Conservation (phyloP, 2,329 filamentous ascomycete species). For the Paracamarosporium sp. region DNA sequence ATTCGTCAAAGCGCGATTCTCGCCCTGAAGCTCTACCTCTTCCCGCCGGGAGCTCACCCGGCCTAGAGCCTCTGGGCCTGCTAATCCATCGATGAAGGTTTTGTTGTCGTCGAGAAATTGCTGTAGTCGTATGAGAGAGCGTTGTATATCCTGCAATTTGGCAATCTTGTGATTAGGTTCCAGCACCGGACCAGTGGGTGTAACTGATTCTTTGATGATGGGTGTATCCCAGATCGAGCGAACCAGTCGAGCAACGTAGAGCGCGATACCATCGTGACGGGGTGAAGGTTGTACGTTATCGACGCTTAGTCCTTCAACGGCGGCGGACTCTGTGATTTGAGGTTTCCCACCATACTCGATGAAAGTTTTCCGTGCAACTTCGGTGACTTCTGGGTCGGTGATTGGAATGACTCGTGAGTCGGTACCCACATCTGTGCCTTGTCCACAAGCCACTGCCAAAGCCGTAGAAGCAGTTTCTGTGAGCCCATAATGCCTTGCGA, state of each 20-base stretch:
- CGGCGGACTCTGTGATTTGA: slow-evolving; percentile 78
- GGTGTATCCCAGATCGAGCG: slow-evolving; percentile 85
- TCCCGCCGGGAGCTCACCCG: slow-evolving; percentile 83
- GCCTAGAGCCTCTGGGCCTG: slow-evolving; percentile 86
- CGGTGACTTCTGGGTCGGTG: slow-evolving; percentile 84
- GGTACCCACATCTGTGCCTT: slow-evolving; percentile 79
- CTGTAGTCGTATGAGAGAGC: slow-evolving; percentile 77
- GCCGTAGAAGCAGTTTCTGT: slow-evolving; percentile 90
- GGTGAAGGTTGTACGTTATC: slow-evolving; percentile 89
- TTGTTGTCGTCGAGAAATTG: slow-evolving; percentile 88
- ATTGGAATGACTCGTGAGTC: slow-evolving; percentile 74
- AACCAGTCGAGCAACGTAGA: slow-evolving; percentile 88
- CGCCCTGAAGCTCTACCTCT: slow-evolving; percentile 88
- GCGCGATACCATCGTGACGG: slow-evolving; percentile 82
- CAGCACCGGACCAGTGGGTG: slow-evolving; percentile 68
- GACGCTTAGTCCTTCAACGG: slow-evolving; percentile 67
- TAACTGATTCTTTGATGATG: slow-evolving; percentile 67
- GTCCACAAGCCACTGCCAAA: slow-evolving; percentile 91
- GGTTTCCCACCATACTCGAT: slow-evolving; percentile 92
- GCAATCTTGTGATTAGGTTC: slow-evolving; percentile 68
- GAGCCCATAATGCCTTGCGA: slow-evolving; percentile 85
- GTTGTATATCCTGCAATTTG: slow-evolving; percentile 80
- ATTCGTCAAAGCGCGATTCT: slow-evolving; percentile 90
- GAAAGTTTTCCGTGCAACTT: slow-evolving; percentile 84
- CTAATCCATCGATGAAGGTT: slow-evolving; percentile 88